Conservation (phyloP, 139 green algal species). For the Desmodesmus armatus region DNA sequence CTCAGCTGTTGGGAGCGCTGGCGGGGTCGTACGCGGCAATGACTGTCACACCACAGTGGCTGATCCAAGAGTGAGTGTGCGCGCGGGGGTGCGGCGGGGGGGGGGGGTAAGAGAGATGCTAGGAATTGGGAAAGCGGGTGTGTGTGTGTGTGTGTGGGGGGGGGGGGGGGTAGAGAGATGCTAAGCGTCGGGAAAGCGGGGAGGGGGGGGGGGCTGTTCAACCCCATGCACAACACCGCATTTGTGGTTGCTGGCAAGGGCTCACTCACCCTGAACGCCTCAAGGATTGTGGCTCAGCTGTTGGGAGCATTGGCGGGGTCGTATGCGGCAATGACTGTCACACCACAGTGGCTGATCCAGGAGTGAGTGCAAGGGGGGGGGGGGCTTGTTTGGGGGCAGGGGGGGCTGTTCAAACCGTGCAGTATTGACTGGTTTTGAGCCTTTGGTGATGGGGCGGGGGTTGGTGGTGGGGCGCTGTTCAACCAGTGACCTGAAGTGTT, state of each 20-base stretch:
- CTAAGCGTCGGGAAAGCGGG: too few relatives aligned
- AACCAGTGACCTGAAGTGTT: not conserved
- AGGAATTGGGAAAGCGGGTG: too few relatives aligned
- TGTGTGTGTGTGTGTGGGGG: too few relatives aligned
- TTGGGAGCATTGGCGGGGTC: slow-evolving; percentile 44
- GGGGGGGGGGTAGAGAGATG: too few relatives aligned
- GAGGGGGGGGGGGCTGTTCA: slow-evolving; percentile 60
- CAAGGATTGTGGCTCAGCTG: slow-evolving; percentile 48
- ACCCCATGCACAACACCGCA: slow-evolving; percentile 56
- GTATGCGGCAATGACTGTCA: slow-evolving; percentile 23
- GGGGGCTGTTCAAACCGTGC: too few relatives aligned
- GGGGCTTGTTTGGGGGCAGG: too few relatives aligned
- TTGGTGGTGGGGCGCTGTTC: too few relatives aligned
- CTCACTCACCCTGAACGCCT: slow-evolving; percentile 19
- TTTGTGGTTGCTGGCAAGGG: slow-evolving; percentile 44
- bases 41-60: slow-evolving; percentile 35
- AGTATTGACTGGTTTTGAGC: too few relatives aligned
- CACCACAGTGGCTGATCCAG: slow-evolving; percentile 49
- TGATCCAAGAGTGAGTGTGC: slow-evolving; percentile 60
- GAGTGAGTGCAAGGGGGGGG: too few relatives aligned
- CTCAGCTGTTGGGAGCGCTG: slow-evolving; percentile 48
- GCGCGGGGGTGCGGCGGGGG: too few relatives aligned
- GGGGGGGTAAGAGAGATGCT: too few relatives aligned
- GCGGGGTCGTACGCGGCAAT: slow-evolving; percentile 39
- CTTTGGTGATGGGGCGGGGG: too few relatives aligned